Base-by-base conservation (phyloP, 2,329 filamentous ascomycete genomes). In the Phoma herbarum region DNA sequence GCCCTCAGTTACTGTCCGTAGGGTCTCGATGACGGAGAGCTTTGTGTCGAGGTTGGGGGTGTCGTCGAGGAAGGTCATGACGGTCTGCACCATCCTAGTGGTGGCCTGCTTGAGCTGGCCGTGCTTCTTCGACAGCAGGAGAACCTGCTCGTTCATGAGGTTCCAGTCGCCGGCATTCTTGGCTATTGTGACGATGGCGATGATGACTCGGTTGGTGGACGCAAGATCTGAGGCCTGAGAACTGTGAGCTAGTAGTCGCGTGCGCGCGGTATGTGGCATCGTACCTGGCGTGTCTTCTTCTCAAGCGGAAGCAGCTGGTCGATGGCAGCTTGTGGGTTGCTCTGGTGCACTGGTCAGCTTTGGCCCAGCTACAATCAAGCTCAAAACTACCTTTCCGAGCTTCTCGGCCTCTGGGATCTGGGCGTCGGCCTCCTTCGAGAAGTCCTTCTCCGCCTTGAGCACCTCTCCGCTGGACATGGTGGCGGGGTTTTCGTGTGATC, bases 41-140 rank as follows among this genome's bases (percentile, higher is more conserved):
- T 98, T 99, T 33, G 88, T 93, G 69, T 97, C 93, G 61, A 92
- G 75, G 72, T 87, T 90, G 31, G 95, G 93, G 22, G 93, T 93
- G 45, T 90, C 87, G 74, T 96, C 90, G 73, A 99, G 81, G 79
- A 98, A 97, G 60, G 83, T 85, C 89, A 99, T 97, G 63, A 97
- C 93, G 46, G 89, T 90, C 84, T 99, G 95, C 61, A 99, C 93
- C 95, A 99, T 99, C 84, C 94, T 95, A 71, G 95, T 98, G 73
- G 93, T 95, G 74, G 95, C 95, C 81, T 98, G 95, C 81, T 99
- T 99, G 76, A 99, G 93, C 83, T 99, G 95, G 72, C 93, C 92
- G 90, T 99, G 95, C 84, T 99, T 99, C 88, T 99, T 99, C 66
- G 95, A 98, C 57, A 99, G 85, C 65, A 97, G 85, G 71, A 97